Conservation (phyloP, 2,329 filamentous ascomycete species). For the Hypocreales sp. region DNA sequence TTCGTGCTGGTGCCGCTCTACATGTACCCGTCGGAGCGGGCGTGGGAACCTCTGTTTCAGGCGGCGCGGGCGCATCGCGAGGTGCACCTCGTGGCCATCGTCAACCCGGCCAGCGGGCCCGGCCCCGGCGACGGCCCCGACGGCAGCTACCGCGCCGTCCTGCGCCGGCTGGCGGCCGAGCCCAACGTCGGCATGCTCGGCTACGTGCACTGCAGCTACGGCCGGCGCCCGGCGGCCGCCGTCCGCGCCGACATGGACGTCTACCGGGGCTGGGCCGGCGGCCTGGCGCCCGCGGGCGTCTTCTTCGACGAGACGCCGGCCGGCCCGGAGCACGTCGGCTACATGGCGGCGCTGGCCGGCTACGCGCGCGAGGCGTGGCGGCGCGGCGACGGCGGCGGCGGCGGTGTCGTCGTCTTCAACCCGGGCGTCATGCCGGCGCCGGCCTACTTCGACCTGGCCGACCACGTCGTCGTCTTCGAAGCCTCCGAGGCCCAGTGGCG, state of each 20-base stretch:
- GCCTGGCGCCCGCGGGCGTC: conserved; percentile 26
- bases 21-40: conserved; percentile 14
- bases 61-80: conserved; percentile 8
- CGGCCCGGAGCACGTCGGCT: conserved; percentile 6
- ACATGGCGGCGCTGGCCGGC: conserved; percentile 9
- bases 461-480: conserved; percentile 30
- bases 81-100: conserved; percentile 13
- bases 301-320: conserved; percentile 32
- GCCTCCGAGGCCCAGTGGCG: conserved; percentile 7
- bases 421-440: conserved; percentile 25
- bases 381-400: no score
- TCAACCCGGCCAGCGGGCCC: conserved; percentile 16
- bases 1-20: conserved; percentile 16
- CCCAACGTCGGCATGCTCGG: conserved; percentile 13
- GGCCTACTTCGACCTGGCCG: conserved; percentile 21
- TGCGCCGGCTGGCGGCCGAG: conserved; percentile 8
- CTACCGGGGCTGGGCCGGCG: conserved; percentile 26
- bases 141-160: conserved; percentile 11
- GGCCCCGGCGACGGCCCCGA: conserved; percentile 11
- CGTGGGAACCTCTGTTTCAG: conserved; percentile 14
- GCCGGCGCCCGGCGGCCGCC: conserved; percentile 6
- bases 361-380: conserved; percentile 9
- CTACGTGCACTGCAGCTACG: conserved; percentile 16
- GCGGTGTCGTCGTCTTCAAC: conserved; percentile 22
- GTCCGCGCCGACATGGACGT: conserved; percentile 22